Conservation (phyloP, 2,329 filamentous ascomycete species). For the Fusarium dlaminii region DNA sequence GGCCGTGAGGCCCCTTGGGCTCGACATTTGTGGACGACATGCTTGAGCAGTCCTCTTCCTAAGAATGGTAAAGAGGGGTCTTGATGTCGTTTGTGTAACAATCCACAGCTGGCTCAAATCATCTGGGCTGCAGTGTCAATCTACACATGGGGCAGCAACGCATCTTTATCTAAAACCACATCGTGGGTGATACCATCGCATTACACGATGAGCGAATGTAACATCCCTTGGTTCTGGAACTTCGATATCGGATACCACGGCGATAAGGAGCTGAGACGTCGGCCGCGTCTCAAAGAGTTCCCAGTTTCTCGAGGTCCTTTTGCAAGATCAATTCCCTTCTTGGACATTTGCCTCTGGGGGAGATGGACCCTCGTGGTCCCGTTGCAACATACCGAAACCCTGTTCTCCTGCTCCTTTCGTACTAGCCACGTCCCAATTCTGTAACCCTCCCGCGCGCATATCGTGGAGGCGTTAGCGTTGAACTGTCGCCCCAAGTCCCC, state of each 20-base stretch:
- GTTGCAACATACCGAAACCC: background rate
- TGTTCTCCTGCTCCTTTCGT: conserved; percentile 2
- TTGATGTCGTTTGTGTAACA: conserved; percentile 1
- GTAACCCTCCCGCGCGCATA: background rate
- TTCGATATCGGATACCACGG: background rate
- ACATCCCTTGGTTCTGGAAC: background rate
- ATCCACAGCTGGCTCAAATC: background rate
- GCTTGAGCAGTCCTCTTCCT: background rate
- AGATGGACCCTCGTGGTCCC: background rate
- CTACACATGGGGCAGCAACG: background rate
- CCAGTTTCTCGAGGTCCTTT: conserved; percentile 9
- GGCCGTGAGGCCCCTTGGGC: conserved; percentile 12
- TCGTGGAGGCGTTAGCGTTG: conserved; percentile 5
- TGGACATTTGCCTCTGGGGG: background rate
- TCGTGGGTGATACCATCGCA: conserved; percentile 2
- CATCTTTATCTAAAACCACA: conserved; percentile 9
- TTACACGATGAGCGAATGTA: conserved; percentile 18
- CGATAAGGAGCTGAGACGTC: background rate
- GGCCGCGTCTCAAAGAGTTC: background rate
- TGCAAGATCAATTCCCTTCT: background rate
- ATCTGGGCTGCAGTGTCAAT: background rate
- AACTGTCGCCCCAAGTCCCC: background rate
- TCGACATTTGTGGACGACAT: conserved; percentile 7
- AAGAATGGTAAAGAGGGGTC: background rate
- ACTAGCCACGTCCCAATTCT: background rate